phyloP scores from a whole-genome alignment of 2,329 filamentous ascomycete species.

The Geoglossum cookeanum region DNA sequence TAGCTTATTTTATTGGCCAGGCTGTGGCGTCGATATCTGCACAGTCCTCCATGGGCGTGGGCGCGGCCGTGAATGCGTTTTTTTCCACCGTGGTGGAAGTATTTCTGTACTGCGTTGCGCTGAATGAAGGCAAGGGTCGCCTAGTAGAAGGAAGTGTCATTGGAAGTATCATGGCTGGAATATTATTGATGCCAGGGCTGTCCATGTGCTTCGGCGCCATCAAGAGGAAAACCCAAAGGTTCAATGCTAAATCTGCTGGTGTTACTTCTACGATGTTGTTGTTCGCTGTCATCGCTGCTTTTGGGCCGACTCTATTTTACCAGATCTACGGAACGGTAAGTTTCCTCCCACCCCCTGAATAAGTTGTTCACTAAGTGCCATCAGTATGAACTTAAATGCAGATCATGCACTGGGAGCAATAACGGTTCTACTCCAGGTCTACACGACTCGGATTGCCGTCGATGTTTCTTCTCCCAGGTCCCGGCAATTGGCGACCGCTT shows the following conservation, averaged over 20 bases:
- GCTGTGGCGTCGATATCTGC: conserved; percentile 96
- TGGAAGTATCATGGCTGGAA: conserved; percentile 92
- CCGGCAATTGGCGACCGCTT: conserved; percentile 74
- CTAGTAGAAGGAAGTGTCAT: conserved; percentile 94
- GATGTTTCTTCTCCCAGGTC: conserved; percentile 83
- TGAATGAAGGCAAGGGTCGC: conserved; percentile 78
- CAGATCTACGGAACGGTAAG: conserved; percentile 85
- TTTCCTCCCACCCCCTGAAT: conserved; percentile 8
- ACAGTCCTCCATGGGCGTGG: conserved; percentile 94
- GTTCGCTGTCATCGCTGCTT: conserved; percentile 88
- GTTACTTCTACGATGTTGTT: conserved; percentile 96
- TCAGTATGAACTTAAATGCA: conserved; percentile 78
- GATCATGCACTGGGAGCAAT: conserved; percentile 36
- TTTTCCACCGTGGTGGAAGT: conserved; percentile 97
- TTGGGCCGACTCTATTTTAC: conserved; percentile 91
- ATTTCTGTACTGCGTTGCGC: conserved; percentile 86
- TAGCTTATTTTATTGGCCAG: conserved; percentile 97
- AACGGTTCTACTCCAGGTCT: conserved; percentile 23
- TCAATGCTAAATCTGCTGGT: conserved; percentile 90
- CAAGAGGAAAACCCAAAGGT: conserved; percentile 93
- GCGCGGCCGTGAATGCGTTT: conserved; percentile 92
- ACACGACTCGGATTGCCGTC: conserved; percentile 54
- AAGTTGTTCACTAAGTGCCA: conserved; percentile 18
- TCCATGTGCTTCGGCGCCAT: conserved; percentile 99
- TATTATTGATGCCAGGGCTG: conserved; percentile 79